Evolutionary conservation across 257 asterid species (phyloP).

Genomic region (Plantago elongata): DNA sequence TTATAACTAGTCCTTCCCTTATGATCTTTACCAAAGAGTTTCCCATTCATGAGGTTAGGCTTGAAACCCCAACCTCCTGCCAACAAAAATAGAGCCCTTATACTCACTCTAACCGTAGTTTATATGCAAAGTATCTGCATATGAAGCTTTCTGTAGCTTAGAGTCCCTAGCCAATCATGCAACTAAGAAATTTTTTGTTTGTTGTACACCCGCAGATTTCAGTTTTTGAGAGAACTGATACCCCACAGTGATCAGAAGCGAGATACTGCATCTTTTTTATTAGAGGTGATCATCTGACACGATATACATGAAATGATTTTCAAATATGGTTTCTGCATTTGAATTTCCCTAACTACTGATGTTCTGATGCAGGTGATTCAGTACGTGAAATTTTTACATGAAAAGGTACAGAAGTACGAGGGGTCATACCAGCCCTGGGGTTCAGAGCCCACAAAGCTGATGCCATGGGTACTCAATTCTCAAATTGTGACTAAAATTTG

Average conservation of each 20-base stretch:
- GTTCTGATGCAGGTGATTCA: conserved; percentile 67
- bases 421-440: conserved; percentile 79
- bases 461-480: conserved; percentile 79
- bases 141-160: background rate
- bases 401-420: conserved; percentile 73
- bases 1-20: too few species aligned
- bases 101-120: too few species aligned
- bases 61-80: too few species aligned
- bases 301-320: background rate
- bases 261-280: conserved; percentile 83
- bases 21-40: too few species aligned
- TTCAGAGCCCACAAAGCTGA: conserved; percentile 82
- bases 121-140: background rate
- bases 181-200: background rate
- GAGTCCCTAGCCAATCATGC: background rate
- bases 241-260: conserved; percentile 85
- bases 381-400: conserved; percentile 75
- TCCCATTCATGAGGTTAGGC: too few species aligned
- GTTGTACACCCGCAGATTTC: conserved; percentile 51
- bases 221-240: conserved; percentile 77
- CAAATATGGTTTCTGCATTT: conserved; percentile 9
- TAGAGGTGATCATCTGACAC: conserved; percentile 50
- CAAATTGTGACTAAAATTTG: background rate
- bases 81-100: too few species aligned
- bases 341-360: conserved; percentile 23